phyloP scores from a whole-genome alignment of 176 grass and related monocot genomes.

The Guadua angustifolia region DNA sequence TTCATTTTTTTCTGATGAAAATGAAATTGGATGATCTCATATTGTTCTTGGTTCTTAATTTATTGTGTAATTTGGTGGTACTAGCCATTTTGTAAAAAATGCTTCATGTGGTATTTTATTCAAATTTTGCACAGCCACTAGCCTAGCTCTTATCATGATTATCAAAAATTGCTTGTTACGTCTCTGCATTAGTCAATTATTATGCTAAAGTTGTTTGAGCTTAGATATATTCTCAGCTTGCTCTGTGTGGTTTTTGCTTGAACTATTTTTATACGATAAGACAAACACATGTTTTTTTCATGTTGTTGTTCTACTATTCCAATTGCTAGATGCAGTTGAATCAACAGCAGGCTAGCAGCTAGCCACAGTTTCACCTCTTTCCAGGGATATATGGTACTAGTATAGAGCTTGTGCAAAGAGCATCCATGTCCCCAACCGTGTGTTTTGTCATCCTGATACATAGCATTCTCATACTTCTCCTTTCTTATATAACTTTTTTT shows the following conservation, averaged over 20 bases:
- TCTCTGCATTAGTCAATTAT: background rate
- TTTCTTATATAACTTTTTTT: no score
- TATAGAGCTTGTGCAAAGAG: no score
- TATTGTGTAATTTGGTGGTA: background rate
- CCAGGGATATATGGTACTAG: no score
- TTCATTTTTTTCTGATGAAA: background rate
- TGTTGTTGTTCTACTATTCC: slow-evolving; percentile 5
- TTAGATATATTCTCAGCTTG: slow-evolving; percentile 16
- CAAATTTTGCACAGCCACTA: background rate
- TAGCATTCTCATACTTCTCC: no score
- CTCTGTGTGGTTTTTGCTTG: background rate
- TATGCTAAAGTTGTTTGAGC: slow-evolving; percentile 4
- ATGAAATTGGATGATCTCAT: background rate
- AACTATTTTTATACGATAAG: background rate
- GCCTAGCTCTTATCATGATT: background rate
- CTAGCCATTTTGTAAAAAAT: background rate
- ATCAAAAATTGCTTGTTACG: background rate
- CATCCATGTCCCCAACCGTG: no score
- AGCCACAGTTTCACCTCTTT: no score
- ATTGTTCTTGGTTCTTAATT: background rate
- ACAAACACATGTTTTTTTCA: slow-evolving; percentile 13
- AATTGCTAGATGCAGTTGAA: slow-evolving; percentile 36
- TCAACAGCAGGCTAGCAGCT: no score
- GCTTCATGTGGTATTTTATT: background rate
- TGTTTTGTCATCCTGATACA: no score